Percentiles rank a stretch among this genome's conserved stretches.
Evolutionary conservation across 805 yeast species (phyloP).

Genomic region (Metschnikowia cerradonensis): DNA sequence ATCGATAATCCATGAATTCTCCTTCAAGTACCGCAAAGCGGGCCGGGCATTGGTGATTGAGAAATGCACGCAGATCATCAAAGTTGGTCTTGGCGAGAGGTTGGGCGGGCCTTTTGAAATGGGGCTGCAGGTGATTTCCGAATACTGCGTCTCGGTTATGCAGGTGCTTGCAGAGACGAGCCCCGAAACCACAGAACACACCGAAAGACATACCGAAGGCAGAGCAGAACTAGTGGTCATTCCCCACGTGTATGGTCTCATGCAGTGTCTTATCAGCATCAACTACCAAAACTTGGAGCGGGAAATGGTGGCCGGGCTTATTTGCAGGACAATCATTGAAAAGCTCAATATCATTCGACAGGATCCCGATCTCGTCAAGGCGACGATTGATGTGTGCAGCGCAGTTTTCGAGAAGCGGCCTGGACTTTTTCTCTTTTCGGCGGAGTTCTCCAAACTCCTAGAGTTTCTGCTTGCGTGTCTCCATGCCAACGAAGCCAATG

Average conservation of each 20-base stretch:
- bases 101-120: conserved; percentile 66
- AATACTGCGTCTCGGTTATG: conserved; percentile 12
- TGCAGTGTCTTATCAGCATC: conserved; percentile 42
- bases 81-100: conserved; percentile 59
- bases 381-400: conserved; percentile 48
- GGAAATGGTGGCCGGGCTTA: conserved; percentile 31
- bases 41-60: conserved; percentile 54
- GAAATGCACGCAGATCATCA: conserved; percentile 58
- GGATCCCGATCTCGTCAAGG: conserved; percentile 60
- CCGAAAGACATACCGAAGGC: too few relatives aligned
- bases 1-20: conserved; percentile 37
- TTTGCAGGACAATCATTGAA: conserved; percentile 36
- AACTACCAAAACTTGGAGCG: conserved; percentile 29
- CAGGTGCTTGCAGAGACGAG: not conserved
- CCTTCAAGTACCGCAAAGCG: conserved; percentile 36
- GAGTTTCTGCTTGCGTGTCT: conserved; percentile 37
- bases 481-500: conserved; percentile 49
- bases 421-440: conserved; percentile 36
- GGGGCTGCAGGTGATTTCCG: conserved; percentile 8
- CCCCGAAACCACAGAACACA: too few relatives aligned
- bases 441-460: conserved; percentile 22
- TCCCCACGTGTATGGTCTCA: conserved; percentile 42
- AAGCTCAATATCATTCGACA: conserved; percentile 31
- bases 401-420: conserved; percentile 50
- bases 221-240: conserved; percentile 26